Base-by-base conservation (phyloP, 768 basidiomycete species). In the Macrocybe gigantea region DNA sequence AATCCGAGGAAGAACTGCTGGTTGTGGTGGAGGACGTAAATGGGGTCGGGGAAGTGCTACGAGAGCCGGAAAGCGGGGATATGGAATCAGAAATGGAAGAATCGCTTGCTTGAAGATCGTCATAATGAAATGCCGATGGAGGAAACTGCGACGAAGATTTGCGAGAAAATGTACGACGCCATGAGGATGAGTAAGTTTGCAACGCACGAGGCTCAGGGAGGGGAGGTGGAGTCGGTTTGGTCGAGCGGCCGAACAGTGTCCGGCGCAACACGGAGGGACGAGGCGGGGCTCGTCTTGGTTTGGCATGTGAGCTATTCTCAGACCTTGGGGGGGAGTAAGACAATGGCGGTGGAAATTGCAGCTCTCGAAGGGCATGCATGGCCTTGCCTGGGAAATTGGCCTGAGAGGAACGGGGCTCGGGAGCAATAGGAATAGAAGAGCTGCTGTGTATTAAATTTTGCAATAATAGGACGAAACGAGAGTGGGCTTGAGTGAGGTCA, bases 1-100 rank as follows among this genome's bases (percentile, higher is more conserved):
- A 38, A 10, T 9, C 83, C 80, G 82, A 63, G 70, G 15, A 75
- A 78, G 7, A 77, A 80, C 45, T 83, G 81, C 79, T 66, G 81
- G 22, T 65, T 81, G 8, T 78, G 80, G 60, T 78, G 82, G 68
- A 74, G 32, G 83, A 83, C 7, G 84, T 88, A 52, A 89, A 85
- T 85, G 66, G 86, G 14, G 68, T 22, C 22, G 89, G 15, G 84
- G 88, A 62, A 82, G 78, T 2, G 85, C 85, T 45, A 87, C 86
- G 1, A 89, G 86, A n/a, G 69, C 64, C 32, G 85, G 85, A 59
- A 84, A 82, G 6, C 68, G 74, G 42, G 69, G 77, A 58, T 31
- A 40, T 14, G 39, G 7, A 48, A 10, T 22, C 31, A 29, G 31
- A 41, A 10, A 38, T 30, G 47, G 47, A 38, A 11, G 13, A 36